Evolutionary conservation across 2,329 filamentous ascomycete genomes (phyloP), one percentile per base, ranked within the genome.

Genomic region (Penicillium sumatraense): DNA sequence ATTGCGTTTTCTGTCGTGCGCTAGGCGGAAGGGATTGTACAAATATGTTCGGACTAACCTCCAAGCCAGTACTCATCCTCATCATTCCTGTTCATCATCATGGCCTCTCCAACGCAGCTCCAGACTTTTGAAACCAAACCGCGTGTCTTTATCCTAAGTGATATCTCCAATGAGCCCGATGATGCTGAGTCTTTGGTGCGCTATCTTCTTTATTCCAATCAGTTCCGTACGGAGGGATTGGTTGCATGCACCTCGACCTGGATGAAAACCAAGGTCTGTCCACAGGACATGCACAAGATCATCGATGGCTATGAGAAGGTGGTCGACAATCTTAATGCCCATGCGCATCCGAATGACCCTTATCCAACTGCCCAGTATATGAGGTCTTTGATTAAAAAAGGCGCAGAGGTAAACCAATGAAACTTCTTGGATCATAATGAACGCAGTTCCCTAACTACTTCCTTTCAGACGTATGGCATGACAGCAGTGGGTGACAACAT

Each of bases 121-220:
- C 54, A 57, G 13, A 52, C 51, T 5, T 59, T 53, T 38, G 38
- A 48, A 16, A 53, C 54, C 7, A 58, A 60, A 13, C 58, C 58
- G 8, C 58, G 61, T 6, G 71, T 78, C 9, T 78, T 78, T 18
- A 71, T 78, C 52, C 49, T 78, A 16, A 74, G 75, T 10, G 77
- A 80, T 44, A 80, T 80, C 53, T 75, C 75, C 46, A 80, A 80
- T 57, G 78, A 80, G 57, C 77, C 77, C 0, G 78, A 80, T 51
- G 78, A 81, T 61, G 70, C 73, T 3, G 73, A 79, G 59, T 80
- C 56, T 0, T 75, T 81, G 9, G 74, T 77, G 7, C 72, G 79
- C 6, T 78, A 77, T 54, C 68, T 81, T 3, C 64, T 78, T 1
- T 81, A 81, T 59, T 67, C 73, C 7, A 80, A 81, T 60, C 72